A percentile compares a stretch with the other conserved stretches of the same genome.
These are phyloP conservation scores for Ilex aquifolium DNA, from an alignment of 257 asterid species.

Conservation along the genomic window DNA sequence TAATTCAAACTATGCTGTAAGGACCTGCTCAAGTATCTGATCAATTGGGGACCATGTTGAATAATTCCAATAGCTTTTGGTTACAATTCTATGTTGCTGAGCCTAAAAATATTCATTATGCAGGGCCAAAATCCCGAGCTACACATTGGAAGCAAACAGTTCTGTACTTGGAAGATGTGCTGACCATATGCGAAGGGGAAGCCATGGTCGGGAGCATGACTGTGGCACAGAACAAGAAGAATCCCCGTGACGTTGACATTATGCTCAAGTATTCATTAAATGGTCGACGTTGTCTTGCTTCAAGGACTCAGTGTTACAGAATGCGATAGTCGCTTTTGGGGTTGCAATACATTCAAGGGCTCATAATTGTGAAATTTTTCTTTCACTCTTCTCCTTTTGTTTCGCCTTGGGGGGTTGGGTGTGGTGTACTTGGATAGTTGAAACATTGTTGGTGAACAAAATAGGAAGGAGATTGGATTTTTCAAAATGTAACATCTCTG, in stretches of 20 bases:
- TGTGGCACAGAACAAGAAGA: conserved; percentile 83
- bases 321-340: conserved; percentile 43
- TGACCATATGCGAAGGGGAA: conserved; percentile 84
- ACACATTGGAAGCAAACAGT: conserved; percentile 99
- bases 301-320: conserved; percentile 61
- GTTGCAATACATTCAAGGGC: background rate
- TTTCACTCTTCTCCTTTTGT: too few species aligned
- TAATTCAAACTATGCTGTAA: too few species aligned
- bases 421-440: too few species aligned
- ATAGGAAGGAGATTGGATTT: too few species aligned
- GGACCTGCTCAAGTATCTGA: too few species aligned
- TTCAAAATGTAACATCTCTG: too few species aligned
- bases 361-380: too few species aligned
- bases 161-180: conserved; percentile 84
- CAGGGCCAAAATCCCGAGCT: conserved; percentile 84
- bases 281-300: conserved; percentile 54
- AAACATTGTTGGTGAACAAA: too few species aligned
- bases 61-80: too few species aligned
- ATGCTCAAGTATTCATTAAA: conserved; percentile 60
- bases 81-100: too few species aligned
- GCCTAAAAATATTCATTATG: background rate
- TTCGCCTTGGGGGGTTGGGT: too few species aligned
- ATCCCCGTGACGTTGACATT: conserved; percentile 93
- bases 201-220: conserved; percentile 58
- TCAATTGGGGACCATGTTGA: too few species aligned